Percentiles rank a stretch among this genome's conserved stretches.
Conservation (phyloP, 2,329 filamentous ascomycete genomes). For the Stachybotrys elegans region DNA sequence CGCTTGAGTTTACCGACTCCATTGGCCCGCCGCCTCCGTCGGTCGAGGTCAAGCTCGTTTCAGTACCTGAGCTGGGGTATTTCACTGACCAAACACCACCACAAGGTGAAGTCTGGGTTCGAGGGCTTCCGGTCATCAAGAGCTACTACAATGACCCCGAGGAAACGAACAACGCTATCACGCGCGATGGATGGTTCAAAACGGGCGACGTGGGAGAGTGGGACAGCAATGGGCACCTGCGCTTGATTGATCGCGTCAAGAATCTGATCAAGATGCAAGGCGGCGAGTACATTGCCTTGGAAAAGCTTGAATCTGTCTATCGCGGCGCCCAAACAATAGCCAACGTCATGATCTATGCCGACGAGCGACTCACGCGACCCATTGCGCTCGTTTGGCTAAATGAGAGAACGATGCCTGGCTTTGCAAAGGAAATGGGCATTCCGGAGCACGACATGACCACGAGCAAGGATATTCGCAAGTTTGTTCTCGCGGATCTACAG, state of each 20-base stretch:
- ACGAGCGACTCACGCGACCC: slow-evolving; percentile 44
- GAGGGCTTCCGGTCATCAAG: slow-evolving; percentile 64
- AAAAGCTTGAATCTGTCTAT: slow-evolving; percentile 59
- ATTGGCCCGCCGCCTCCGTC: slow-evolving; percentile 70
- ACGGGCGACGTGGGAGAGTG: slow-evolving; percentile 82
- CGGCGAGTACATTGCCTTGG: slow-evolving; percentile 77
- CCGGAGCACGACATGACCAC: slow-evolving; percentile 56
- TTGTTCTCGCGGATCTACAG: background rate
- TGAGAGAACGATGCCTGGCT: slow-evolving; percentile 40
- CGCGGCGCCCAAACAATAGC: slow-evolving; percentile 44
- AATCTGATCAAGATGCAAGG: slow-evolving; percentile 80
- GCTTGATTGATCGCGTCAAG: slow-evolving; percentile 55
- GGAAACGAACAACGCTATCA: slow-evolving; percentile 67
- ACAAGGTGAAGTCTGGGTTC: slow-evolving; percentile 86
- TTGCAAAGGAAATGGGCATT: background rate
- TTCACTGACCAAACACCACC: slow-evolving; percentile 69
- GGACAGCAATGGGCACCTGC: slow-evolving; percentile 65
- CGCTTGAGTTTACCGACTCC: slow-evolving; percentile 63
- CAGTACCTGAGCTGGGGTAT: slow-evolving; percentile 81
- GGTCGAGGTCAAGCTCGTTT: slow-evolving; percentile 79
- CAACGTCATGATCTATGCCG: slow-evolving; percentile 54
- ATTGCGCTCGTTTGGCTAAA: slow-evolving; percentile 51
- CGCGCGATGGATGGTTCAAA: slow-evolving; percentile 79
- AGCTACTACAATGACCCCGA: slow-evolving; percentile 75
- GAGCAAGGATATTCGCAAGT: slow-evolving; percentile 52